Conservation (phyloP, 495 filamentous ascomycete genomes). For the Chaetomium fimeti region DNA sequence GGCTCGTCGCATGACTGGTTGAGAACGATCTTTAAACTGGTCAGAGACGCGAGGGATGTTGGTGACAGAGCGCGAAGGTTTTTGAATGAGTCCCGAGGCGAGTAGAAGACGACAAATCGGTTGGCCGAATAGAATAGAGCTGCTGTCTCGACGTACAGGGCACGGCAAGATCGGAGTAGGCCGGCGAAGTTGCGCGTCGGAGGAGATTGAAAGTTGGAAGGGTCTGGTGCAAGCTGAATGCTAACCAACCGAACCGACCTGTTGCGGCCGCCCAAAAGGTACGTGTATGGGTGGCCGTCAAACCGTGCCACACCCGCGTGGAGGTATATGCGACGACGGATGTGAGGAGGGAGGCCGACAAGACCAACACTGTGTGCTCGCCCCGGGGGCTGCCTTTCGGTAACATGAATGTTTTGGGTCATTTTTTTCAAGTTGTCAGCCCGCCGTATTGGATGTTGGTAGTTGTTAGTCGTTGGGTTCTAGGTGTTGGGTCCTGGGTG, state of each 20-base stretch:
- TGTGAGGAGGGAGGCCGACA: neutral
- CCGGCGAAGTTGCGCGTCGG: neutral
- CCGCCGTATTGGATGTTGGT: too few relatives aligned
- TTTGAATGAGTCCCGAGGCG: neutral
- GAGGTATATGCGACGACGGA: constrained; percentile 4
- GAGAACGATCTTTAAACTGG: neutral
- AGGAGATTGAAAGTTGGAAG: neutral
- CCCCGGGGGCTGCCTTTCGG: too few relatives aligned
- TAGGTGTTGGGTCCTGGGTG: too few relatives aligned
- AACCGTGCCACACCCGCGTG: constrained; percentile 1
- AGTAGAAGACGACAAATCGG: constrained; percentile 7
- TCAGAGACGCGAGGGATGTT: neutral
- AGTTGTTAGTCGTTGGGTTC: too few relatives aligned
- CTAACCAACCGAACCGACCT: too few relatives aligned
- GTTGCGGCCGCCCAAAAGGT: neutral
- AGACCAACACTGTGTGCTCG: too few relatives aligned
- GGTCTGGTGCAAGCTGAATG: too few relatives aligned
- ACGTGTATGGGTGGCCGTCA: neutral
- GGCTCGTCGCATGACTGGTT: constrained; percentile 2
- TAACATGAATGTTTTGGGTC: too few relatives aligned
- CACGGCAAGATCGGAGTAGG: constrained; percentile 2
- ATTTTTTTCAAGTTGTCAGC: too few relatives aligned
- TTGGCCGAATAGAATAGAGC: constrained; percentile 10
- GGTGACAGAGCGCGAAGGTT: constrained; percentile 1
- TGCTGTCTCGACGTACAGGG: neutral